Evolutionary conservation across 1,284 basidiomycete species (phyloP), one percentile per base, ranked within the genome.

Genomic region (Irpex lacteus): DNA sequence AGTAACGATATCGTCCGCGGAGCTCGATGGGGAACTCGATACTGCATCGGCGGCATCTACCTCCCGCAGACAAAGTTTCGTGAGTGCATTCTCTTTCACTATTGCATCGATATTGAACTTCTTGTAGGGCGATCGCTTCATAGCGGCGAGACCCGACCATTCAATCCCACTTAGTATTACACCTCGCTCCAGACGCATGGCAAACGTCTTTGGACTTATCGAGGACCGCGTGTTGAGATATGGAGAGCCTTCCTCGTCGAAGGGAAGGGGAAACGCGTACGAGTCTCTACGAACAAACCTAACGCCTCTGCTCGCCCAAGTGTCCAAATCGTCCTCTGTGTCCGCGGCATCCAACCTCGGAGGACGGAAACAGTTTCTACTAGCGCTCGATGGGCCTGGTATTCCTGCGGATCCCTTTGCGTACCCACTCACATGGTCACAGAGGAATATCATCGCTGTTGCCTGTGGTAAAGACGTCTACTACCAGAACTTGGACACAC

Each of bases 301-400:
- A 54, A 73, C 76, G 2, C 75, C 79, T 58, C 76, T 83, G 32
- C 78, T 82, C 60, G 68, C 72, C 37, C 67, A 73, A 11, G 71
- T 78, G 3, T 69, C 73, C 1, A 63, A 68, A 7, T 66, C 70
- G 0, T 78, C 79, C n/a, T 68, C 75, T 6, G 73, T 78, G 34
- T 82, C 81, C 11, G 77, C 81, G 3, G 75, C 73, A 40, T 73
- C 80, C 8, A 78, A 83, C 64, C 72, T 83, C 1, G 81, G 75
- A 26, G 67, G 75, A 37, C 78, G 79, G 55, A 77, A 74, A 63
- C 82, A 84, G 60, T 83, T 82, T 66, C 68, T 82, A 9, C 78
- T 82, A 64, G 81, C 82, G 0, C 73, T 84, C 34, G 82, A 84
- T 62, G 82, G 81, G 6, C 82, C 81, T 0, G 82, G 82, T 11